phyloP scores from a whole-genome alignment of 2,329 filamentous ascomycete genomes.

The Neofusicoccum laricinum region DNA sequence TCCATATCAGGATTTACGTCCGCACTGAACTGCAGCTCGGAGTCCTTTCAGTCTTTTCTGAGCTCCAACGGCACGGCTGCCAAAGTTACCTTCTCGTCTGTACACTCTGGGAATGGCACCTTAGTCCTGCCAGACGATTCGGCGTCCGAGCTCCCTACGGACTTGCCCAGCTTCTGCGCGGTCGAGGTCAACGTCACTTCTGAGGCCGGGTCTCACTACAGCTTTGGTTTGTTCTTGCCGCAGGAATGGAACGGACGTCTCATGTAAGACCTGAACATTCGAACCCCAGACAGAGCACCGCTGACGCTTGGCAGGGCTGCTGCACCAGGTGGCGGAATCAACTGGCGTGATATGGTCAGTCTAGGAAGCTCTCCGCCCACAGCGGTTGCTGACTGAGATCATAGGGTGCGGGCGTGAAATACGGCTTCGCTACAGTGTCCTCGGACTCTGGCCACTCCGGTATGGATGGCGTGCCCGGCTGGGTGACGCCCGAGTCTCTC shows the following conservation, averaged over 20 bases:
- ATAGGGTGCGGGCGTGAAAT: constrained; percentile 21
- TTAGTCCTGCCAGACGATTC: neutral
- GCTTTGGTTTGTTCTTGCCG: constrained; percentile 38
- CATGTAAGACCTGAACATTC: constrained; percentile 20
- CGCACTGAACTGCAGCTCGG: neutral
- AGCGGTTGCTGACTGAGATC: neutral
- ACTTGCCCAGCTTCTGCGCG: constrained; percentile 36
- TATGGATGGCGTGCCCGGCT: constrained; percentile 37
- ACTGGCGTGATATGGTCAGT: neutral
- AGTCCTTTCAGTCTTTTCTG: neutral
- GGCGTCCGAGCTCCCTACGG: constrained; percentile 23
- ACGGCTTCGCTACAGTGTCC: constrained; percentile 45
- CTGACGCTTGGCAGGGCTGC: neutral
- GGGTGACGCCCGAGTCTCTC: constrained; percentile 33
- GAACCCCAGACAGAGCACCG: constrained; percentile 26
- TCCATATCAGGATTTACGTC: neutral
- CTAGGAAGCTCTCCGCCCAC: too few relatives aligned
- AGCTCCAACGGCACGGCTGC: neutral
- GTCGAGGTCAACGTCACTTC: constrained; percentile 37
- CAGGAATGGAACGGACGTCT: constrained; percentile 38
- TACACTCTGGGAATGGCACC: neutral
- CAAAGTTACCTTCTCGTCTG: neutral
- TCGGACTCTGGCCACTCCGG: constrained; percentile 46
- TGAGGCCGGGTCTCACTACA: constrained; percentile 32
- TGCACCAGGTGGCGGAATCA: neutral